Conservation (phyloP, 2,329 filamentous ascomycete genomes). For the Geosmithia flava region DNA sequence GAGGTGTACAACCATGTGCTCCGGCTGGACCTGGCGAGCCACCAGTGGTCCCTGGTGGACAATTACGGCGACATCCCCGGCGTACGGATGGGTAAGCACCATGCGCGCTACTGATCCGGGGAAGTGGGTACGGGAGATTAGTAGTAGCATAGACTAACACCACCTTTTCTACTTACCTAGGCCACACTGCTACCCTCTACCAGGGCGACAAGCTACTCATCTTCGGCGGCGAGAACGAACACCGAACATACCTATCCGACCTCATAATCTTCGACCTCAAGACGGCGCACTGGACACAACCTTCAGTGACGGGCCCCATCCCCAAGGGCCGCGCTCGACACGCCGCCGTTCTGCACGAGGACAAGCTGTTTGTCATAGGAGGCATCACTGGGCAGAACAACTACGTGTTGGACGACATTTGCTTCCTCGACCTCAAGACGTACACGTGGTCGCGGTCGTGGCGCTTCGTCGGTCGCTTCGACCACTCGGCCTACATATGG, state of each 20-base stretch:
- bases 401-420: slow-evolving; percentile 88
- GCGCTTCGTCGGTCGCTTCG: slow-evolving; percentile 90
- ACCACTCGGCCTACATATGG: slow-evolving; percentile 92
- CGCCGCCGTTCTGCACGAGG: slow-evolving; percentile 86
- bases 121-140: not conserved
- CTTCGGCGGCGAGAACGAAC: slow-evolving; percentile 96
- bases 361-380: slow-evolving; percentile 91
- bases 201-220: slow-evolving; percentile 91
- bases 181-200: slow-evolving; percentile 90
- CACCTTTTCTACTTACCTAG: slow-evolving; percentile 27
- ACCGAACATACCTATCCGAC: slow-evolving; percentile 88
- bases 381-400: slow-evolving; percentile 92
- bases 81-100: slow-evolving; percentile 77
- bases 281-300: slow-evolving; percentile 90
- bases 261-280: slow-evolving; percentile 93
- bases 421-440: slow-evolving; percentile 91
- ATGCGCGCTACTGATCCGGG: not conserved
- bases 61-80: slow-evolving; percentile 98
- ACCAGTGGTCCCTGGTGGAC: slow-evolving; percentile 92
- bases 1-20: slow-evolving; percentile 98
- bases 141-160: no score
- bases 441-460: slow-evolving; percentile 96
- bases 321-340: slow-evolving; percentile 87
- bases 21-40: slow-evolving; percentile 70
- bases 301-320: slow-evolving; percentile 69